A percentile compares a stretch with the other conserved stretches of the same genome.
These are phyloP conservation scores for Plenodomus tracheiphilus DNA, from an alignment of 2,329 filamentous ascomycete genomes.

Conservation along the genomic window DNA sequence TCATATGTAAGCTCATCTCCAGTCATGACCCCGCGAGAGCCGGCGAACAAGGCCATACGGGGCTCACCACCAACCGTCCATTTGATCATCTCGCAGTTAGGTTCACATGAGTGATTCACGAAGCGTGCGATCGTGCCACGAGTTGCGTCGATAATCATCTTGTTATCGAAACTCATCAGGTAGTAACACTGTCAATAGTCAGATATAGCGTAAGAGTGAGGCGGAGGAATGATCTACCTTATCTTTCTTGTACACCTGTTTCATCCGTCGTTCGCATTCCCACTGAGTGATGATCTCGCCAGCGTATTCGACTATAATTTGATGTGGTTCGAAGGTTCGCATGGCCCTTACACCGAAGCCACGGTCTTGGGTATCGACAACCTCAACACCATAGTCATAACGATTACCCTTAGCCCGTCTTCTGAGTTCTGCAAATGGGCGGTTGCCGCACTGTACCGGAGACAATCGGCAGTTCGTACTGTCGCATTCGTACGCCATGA, in stretches of 20 bases:
- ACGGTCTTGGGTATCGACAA: conserved; percentile 85
- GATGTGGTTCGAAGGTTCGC: conserved; percentile 80
- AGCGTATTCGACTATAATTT: conserved; percentile 98
- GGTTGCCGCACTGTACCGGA: conserved; percentile 76
- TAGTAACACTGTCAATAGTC: conserved; percentile 77
- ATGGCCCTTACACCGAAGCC: conserved; percentile 92
- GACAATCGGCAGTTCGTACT: conserved; percentile 83
- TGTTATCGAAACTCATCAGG: conserved; percentile 97
- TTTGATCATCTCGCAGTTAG: conserved; percentile 97
- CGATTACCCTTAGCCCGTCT: conserved; percentile 72
- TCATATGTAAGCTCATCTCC: conserved; percentile 97
- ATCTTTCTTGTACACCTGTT: conserved; percentile 89
- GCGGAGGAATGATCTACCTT: conserved; percentile 61
- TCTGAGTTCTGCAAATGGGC: conserved; percentile 80
- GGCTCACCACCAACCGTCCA: conserved; percentile 94
- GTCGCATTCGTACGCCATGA: conserved; percentile 98
- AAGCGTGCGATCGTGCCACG: conserved; percentile 95
- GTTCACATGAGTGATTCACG: conserved; percentile 95
- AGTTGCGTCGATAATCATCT: conserved; percentile 97
- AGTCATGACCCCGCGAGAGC: conserved; percentile 85
- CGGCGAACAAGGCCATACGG: conserved; percentile 94
- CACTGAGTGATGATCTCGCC: conserved; percentile 96
- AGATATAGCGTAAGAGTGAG: conserved; percentile 8
- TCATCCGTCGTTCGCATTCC: conserved; percentile 93
- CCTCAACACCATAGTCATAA: conserved; percentile 91